A percentile compares a stretch with the other conserved stretches of the same genome.
These are phyloP conservation scores for Hymenotorrendiella dingleyae DNA, from an alignment of 2,329 filamentous ascomycete genomes.

Conservation along the genomic window DNA sequence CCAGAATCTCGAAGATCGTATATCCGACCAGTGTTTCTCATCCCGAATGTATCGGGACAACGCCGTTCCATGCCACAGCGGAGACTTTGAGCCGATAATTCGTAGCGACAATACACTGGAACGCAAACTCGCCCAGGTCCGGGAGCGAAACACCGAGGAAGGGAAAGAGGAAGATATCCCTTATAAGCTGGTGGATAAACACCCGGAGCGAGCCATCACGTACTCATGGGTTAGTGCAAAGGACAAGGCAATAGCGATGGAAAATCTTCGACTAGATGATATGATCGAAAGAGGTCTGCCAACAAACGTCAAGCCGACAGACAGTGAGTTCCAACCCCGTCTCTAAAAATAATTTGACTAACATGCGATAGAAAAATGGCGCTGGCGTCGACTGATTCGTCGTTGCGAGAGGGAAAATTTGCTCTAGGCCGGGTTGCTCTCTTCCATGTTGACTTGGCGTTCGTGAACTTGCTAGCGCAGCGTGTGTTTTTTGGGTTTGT, in stretches of 20 bases:
- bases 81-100: conserved; percentile 4
- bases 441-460: background rate
- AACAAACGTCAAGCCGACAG: no score
- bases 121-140: conserved; percentile 2
- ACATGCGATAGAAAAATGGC: conserved; percentile 8
- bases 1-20: background rate
- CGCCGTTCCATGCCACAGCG: conserved; percentile 1
- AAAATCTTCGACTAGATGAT: background rate
- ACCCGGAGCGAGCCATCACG: conserved; percentile 7
- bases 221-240: conserved; percentile 11
- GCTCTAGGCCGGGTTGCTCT: no score
- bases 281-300: background rate
- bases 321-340: no score
- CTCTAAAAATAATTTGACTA: no score
- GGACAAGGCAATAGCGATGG: conserved; percentile 9
- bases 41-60: conserved; percentile 15
- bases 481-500: background rate
- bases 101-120: conserved; percentile 1
- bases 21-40: conserved; percentile 13
- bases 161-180: conserved; percentile 8
- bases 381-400: conserved; percentile 6
- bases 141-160: conserved; percentile 5
- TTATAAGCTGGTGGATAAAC: conserved; percentile 9
- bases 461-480: background rate
- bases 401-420: background rate